Evolutionary conservation across 2,329 filamentous ascomycete species (phyloP).

Genomic region (Cadophora luteo-olivacea): DNA sequence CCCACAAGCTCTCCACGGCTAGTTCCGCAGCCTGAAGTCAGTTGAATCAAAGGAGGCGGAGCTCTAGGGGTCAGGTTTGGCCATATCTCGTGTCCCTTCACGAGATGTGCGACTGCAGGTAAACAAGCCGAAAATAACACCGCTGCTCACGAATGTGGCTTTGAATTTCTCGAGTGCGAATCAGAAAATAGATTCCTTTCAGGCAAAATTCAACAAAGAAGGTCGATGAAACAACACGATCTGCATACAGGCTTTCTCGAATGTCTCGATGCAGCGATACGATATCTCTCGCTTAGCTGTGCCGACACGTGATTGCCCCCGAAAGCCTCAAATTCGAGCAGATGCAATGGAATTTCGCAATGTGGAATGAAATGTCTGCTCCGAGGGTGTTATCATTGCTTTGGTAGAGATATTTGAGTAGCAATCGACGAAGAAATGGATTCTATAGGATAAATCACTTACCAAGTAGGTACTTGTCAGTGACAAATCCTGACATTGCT

Average conservation of each 20-base stretch:
- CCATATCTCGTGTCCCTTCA: background rate
- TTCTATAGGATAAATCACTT: conserved; percentile 6
- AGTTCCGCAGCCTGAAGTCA: background rate
- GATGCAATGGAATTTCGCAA: background rate
- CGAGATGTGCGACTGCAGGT: background rate
- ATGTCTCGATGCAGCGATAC: background rate
- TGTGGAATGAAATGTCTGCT: background rate
- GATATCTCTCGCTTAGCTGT: background rate
- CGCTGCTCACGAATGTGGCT: background rate
- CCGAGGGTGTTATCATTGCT: background rate
- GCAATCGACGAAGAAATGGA: background rate
- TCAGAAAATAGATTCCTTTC: background rate
- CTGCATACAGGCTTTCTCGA: background rate
- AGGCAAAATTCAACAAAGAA: background rate
- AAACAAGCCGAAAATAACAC: conserved; percentile 3
- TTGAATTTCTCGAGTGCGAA: background rate
- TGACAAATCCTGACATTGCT: conserved; percentile 19
- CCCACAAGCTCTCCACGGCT: background rate
- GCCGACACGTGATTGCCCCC: background rate
- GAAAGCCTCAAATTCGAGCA: background rate
- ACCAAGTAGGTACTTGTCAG: conserved; percentile 2
- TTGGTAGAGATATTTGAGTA: background rate
- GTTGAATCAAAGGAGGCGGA: background rate
- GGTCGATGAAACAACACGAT: background rate
- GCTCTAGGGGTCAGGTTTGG: background rate